Conservation (phyloP, 116 monocot genomes). For the Phalaenopsis hybrid region DNA sequence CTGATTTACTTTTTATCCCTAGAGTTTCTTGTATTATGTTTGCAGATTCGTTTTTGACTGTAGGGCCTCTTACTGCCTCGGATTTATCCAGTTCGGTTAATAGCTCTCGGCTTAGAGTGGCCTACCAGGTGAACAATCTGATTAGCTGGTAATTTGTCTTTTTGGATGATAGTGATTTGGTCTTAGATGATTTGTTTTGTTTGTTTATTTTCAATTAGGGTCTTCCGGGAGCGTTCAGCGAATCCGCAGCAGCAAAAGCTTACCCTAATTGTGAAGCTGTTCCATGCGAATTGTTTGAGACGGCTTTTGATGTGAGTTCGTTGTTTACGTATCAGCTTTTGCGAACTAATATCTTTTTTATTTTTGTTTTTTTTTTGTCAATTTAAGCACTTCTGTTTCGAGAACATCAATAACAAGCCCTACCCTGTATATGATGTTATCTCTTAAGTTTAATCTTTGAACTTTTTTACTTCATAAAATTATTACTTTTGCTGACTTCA, state of each 20-base stretch:
- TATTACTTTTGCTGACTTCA: neutral
- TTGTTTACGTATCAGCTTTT: slow-evolving; percentile 3
- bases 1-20: neutral
- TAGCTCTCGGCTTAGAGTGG: slow-evolving; percentile 31
- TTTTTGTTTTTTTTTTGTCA: neutral
- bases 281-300: slow-evolving; percentile 69
- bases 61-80: slow-evolving; percentile 31
- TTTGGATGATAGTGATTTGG: neutral
- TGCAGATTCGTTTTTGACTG: neutral
- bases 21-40: neutral
- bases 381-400: neutral
- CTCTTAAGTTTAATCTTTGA: neutral
- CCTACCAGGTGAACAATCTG: slow-evolving; percentile 28
- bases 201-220: slow-evolving; percentile 29
- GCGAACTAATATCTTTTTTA: neutral
- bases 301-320: slow-evolving; percentile 45
- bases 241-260: slow-evolving; percentile 70
- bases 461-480: neutral
- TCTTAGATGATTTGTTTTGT: neutral
- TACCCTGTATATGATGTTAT: neutral
- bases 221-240: slow-evolving; percentile 77
- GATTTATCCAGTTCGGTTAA: slow-evolving; percentile 17
- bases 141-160: neutral
- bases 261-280: slow-evolving; percentile 76
- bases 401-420: neutral